These are phyloP conservation scores for Escallonia rubra DNA, from an alignment of 129 eudicot genomes.

Conservation along the genomic window DNA sequence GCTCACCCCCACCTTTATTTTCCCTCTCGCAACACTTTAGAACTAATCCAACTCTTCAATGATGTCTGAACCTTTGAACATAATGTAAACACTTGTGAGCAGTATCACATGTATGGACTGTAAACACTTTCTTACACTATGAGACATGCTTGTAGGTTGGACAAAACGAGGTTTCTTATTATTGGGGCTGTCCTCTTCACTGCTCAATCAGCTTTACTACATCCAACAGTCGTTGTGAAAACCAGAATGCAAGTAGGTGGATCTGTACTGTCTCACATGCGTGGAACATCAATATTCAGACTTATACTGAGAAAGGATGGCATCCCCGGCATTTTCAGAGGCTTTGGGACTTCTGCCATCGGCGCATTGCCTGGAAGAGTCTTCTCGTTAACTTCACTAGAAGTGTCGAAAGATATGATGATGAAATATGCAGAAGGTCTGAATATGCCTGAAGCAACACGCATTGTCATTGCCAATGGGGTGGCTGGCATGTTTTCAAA, in stretches of 20 bases:
- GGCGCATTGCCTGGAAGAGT: conserved; percentile 71
- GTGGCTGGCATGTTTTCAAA: conserved; percentile 65
- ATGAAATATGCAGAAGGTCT: conserved; percentile 45
- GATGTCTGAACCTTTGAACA: not conserved
- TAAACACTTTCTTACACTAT: not conserved
- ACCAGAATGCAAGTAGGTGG: conserved; percentile 68
- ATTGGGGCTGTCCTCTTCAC: conserved; percentile 63
- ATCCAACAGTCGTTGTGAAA: conserved; percentile 61
- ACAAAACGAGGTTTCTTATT: conserved; percentile 55
- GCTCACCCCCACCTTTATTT: too few species aligned
- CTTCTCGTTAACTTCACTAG: conserved; percentile 56
- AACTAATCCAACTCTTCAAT: not conserved
- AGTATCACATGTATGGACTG: too few species aligned
- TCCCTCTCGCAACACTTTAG: too few species aligned
- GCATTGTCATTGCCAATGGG: conserved; percentile 55
- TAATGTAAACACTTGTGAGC: not conserved
- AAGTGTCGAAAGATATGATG: conserved; percentile 56
- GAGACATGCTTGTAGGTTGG: conserved; percentile 32
- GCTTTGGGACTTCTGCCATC: conserved; percentile 63
- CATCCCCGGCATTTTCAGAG: conserved; percentile 55
- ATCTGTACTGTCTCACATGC: conserved; percentile 33
- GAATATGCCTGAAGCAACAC: conserved; percentile 50
- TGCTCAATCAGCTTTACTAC: conserved; percentile 51
- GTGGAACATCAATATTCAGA: conserved; percentile 43
- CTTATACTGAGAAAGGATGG: conserved; percentile 48